Evolutionary conservation across 2,329 filamentous ascomycete genomes (phyloP), one percentile per base, ranked within the genome.

Genomic region (Curvularia sp.): DNA sequence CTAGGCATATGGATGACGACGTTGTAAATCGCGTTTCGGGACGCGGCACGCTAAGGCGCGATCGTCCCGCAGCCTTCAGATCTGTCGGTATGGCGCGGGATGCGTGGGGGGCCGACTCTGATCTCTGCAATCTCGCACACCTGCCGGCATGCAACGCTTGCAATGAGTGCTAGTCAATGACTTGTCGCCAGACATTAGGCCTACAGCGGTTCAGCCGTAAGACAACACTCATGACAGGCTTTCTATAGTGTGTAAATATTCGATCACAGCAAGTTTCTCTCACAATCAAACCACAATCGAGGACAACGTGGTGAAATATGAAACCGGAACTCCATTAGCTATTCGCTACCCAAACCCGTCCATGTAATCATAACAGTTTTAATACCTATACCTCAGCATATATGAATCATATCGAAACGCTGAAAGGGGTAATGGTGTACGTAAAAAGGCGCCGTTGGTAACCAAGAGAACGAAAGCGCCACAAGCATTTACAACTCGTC

Each of bases 401-500:
- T 58, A 59, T 56, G 55, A 58, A 43, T 54, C 59, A 49, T 32
- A 18, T 57, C 63, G 60, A 62, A 55, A 67, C 67, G 66, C 66
- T 63, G 53, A 64, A 59, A 55, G 55, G 55, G 56, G 60, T 68
- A 65, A 50, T 67, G 63, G 56, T 66, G 63, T 58, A 61, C 59
- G 32, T 58, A 36, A 55, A 55, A 45, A 47, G 46, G 58, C 56
- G 55, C 46, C 56, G 54, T 56, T 47, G 21, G 64, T 61, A 64
- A 61, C 54, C 53, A 64, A 62, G 38, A 28, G 47, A 63, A 52
- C 49, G 46, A 34, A 27, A 59, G 4, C 46, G 18, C 42, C n/a
- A 10, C 21, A 53, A 23, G 12, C 61, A 65, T 84, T 83, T 91
- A 94, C 83, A 94, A 83, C 83, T 94, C 91, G 74, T 94, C 91